Conservation (phyloP, 495 filamentous ascomycete genomes). For the Neurospora sp. region DNA sequence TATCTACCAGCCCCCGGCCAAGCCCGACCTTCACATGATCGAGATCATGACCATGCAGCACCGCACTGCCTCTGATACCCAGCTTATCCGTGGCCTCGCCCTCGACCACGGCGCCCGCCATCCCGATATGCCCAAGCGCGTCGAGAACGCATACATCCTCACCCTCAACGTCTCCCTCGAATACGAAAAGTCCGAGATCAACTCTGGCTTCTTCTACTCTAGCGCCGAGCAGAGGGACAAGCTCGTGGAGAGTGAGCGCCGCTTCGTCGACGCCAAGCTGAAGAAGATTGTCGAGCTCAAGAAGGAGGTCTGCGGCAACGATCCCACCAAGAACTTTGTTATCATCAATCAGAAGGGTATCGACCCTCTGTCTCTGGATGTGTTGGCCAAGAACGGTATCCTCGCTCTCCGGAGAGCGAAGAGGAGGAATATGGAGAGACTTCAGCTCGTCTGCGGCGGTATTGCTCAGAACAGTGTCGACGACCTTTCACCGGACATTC, state of each 20-base stretch:
- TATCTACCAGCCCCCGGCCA: slow-evolving; percentile 80
- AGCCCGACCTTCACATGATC: slow-evolving; percentile 97
- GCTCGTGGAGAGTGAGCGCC: slow-evolving; percentile 91
- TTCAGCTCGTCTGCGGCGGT: slow-evolving; percentile 90
- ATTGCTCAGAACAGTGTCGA: slow-evolving; percentile 91
- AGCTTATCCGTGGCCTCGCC: slow-evolving; percentile 85
- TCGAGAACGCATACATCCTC: slow-evolving; percentile 92
- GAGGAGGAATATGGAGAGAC: slow-evolving; percentile 95
- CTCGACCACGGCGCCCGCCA: slow-evolving; percentile 94
- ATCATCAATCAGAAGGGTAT: slow-evolving; percentile 99
- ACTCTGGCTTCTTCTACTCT: slow-evolving; percentile 98
- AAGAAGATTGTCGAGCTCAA: slow-evolving; percentile 97
- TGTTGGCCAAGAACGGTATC: slow-evolving; percentile 95
- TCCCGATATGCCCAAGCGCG: slow-evolving; percentile 93
- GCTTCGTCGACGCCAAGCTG: slow-evolving; percentile 93
- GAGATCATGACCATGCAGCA: slow-evolving; percentile 99
- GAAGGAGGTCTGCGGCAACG: slow-evolving; percentile 92
- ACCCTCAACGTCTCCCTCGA: slow-evolving; percentile 94
- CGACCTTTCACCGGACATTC: slow-evolving; percentile 74
- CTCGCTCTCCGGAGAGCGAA: slow-evolving; percentile 89
- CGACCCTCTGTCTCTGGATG: slow-evolving; percentile 88
- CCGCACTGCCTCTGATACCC: slow-evolving; percentile 88
- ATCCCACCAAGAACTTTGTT: slow-evolving; percentile 91
- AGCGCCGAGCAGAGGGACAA: slow-evolving; percentile 94
- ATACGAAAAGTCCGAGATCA: slow-evolving; percentile 99